Evolutionary conservation across 768 basidiomycete species (phyloP).

Genomic region (Boletus eberwhitei): DNA sequence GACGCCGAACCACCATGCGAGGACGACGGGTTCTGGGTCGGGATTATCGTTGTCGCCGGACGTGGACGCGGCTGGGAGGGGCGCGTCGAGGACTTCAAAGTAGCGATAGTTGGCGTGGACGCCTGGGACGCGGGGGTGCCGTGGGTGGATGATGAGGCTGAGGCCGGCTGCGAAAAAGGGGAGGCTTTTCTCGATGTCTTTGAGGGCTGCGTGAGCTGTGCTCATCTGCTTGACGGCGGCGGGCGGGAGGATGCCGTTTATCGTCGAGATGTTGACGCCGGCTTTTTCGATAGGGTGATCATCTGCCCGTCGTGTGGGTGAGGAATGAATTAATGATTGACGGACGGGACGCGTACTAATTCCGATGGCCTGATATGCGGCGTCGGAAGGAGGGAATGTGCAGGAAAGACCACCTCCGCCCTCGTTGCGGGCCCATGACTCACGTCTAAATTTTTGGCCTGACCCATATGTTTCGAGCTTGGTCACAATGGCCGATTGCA

Average conservation of each 20-base stretch:
- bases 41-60: neutral
- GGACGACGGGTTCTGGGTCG: constrained; percentile 6
- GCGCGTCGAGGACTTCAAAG: constrained; percentile 20
- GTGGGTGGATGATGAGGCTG: constrained; percentile 23
- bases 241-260: constrained; percentile 16
- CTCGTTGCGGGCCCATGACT: constrained; percentile 14
- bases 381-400: constrained; percentile 11
- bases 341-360: neutral
- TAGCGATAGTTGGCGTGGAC: constrained; percentile 28
- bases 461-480: constrained; percentile 17
- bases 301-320: neutral
- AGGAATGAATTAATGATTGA: neutral
- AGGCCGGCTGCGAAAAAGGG: constrained; percentile 19
- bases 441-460: constrained; percentile 13
- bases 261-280: constrained; percentile 19
- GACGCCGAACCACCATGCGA: constrained; percentile 28
- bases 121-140: constrained; percentile 19
- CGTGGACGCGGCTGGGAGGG: neutral
- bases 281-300: constrained; percentile 23
- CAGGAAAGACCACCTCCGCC: constrained; percentile 20
- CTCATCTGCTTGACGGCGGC: constrained; percentile 24
- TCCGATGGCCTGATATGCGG: neutral
- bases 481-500: constrained; percentile 22
- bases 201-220: constrained; percentile 16
- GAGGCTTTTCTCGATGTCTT: constrained; percentile 10